A percentile compares a stretch with the other conserved stretches of the same genome.
Evolutionary conservation across 2,329 filamentous ascomycete genomes (phyloP).

Genomic region (Sarocladiaceae sp.): DNA sequence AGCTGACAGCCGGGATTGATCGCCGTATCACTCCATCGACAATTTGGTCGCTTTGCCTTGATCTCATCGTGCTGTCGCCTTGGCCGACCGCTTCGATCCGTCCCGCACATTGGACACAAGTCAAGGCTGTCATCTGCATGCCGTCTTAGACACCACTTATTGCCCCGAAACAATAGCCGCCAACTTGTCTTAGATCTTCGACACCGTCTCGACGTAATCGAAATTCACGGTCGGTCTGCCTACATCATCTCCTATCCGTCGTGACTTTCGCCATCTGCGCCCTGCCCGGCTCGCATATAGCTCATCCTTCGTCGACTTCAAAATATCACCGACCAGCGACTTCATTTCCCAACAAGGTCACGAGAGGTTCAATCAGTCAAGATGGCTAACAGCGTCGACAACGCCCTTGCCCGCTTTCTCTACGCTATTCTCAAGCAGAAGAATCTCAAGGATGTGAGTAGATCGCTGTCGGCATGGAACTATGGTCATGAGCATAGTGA

Average conservation of each 20-base stretch:
- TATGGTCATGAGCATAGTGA: background rate
- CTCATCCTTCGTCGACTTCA: slow-evolving; percentile 5
- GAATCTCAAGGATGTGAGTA: slow-evolving; percentile 54
- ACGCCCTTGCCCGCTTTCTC: slow-evolving; percentile 52
- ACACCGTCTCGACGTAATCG: slow-evolving; percentile 1
- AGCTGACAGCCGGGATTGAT: background rate
- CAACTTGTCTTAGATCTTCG: slow-evolving; percentile 8
- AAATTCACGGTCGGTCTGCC: background rate
- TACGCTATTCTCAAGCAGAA: slow-evolving; percentile 58
- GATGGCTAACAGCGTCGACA: slow-evolving; percentile 49
- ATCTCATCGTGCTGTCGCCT: background rate
- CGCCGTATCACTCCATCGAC: background rate
- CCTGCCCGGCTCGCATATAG: no score
- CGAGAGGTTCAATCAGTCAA: no score
- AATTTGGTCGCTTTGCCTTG: background rate
- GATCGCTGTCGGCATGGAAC: background rate
- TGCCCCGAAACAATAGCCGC: background rate
- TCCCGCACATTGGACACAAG: no score
- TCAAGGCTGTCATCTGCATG: background rate
- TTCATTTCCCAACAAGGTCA: no score
- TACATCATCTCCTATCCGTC: background rate
- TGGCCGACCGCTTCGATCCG: no score
- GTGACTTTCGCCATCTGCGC: no score
- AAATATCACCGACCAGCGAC: no score
- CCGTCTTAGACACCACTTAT: background rate